These are phyloP conservation scores for Bromus sterilis DNA, from an alignment of 176 grass and related monocot species.

Conservation along the genomic window DNA sequence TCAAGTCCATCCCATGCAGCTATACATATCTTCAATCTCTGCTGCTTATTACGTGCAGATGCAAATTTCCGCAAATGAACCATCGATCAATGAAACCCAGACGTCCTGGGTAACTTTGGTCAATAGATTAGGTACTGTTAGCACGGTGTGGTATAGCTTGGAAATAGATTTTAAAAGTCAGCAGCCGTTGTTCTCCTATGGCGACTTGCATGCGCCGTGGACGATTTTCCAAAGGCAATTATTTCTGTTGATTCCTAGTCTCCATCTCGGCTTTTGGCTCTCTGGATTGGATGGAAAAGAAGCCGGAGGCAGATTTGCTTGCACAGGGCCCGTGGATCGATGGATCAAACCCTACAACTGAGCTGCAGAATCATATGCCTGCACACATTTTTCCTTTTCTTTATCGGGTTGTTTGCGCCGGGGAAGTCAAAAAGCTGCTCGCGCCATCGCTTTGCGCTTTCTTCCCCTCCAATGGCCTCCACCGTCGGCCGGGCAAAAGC, in stretches of 20 bases:
- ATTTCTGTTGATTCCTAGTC: not conserved
- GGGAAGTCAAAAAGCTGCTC: constrained; percentile 27
- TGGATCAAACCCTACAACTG: constrained; percentile 9
- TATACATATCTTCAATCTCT: too few species aligned
- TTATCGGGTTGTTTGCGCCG: constrained; percentile 21
- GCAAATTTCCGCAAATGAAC: too few species aligned
- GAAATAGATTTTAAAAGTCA: constrained; percentile 32
- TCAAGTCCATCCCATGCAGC: too few species aligned
- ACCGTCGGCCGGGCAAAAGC: not conserved
- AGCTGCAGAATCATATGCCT: constrained; percentile 4
- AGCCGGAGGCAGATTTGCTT: constrained; percentile 8
- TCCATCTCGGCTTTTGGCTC: constrained; percentile 3
- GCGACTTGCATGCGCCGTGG: not conserved
- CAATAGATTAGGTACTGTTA: constrained; percentile 1
- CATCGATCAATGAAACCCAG: too few species aligned
- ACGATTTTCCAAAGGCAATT: constrained; percentile 14
- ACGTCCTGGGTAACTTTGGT: too few species aligned
- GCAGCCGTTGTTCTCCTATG: constrained; percentile 28
- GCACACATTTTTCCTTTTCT: constrained; percentile 13
- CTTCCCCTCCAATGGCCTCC: not conserved
- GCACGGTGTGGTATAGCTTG: not conserved
- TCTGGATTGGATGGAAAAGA: not conserved
- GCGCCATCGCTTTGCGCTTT: not conserved
- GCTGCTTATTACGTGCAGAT: too few species aligned
- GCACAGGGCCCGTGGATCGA: too few species aligned